Percentiles rank a stretch among this genome's conserved stretches.
Conservation (phyloP, 2,329 filamentous ascomycete species). For the Penicillium paneum region DNA sequence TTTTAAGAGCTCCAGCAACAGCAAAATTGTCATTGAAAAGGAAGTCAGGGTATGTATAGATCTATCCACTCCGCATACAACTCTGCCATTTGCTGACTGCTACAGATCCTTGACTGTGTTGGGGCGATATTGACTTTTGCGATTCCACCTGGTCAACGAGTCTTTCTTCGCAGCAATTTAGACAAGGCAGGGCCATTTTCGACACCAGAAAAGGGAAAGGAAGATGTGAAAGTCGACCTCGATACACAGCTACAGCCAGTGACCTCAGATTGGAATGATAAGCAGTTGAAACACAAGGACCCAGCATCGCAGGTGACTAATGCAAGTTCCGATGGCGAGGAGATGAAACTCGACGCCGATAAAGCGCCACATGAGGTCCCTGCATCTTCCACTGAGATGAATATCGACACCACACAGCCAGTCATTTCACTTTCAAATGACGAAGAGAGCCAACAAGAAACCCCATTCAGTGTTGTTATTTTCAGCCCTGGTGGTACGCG, state of each 20-base stretch:
- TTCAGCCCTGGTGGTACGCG: slow-evolving; percentile 1
- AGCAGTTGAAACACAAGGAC: background rate
- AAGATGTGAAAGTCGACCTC: background rate
- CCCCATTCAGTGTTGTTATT: slow-evolving; percentile 15
- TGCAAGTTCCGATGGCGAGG: background rate
- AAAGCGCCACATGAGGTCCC: background rate
- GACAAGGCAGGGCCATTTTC: background rate
- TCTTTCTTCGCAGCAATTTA: slow-evolving; percentile 28
- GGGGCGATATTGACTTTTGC: slow-evolving; percentile 35
- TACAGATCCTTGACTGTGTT: slow-evolving; percentile 36
- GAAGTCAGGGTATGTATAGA: slow-evolving; percentile 38
- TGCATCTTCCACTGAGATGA: background rate
- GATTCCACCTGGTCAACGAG: slow-evolving; percentile 39
- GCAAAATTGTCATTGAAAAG: slow-evolving; percentile 40
- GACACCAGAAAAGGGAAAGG: background rate
- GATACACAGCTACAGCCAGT: background rate
- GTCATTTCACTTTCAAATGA: background rate
- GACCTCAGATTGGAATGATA: background rate
- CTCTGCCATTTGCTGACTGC: background rate
- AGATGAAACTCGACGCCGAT: background rate
- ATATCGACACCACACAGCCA: background rate
- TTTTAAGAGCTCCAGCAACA: slow-evolving; percentile 25
- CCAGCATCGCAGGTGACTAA: background rate
- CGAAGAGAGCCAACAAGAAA: background rate
- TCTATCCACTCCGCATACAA: background rate